Evolutionary conservation across 2,329 filamentous ascomycete genomes (phyloP).

Genomic region (Paecilomyces sp.): DNA sequence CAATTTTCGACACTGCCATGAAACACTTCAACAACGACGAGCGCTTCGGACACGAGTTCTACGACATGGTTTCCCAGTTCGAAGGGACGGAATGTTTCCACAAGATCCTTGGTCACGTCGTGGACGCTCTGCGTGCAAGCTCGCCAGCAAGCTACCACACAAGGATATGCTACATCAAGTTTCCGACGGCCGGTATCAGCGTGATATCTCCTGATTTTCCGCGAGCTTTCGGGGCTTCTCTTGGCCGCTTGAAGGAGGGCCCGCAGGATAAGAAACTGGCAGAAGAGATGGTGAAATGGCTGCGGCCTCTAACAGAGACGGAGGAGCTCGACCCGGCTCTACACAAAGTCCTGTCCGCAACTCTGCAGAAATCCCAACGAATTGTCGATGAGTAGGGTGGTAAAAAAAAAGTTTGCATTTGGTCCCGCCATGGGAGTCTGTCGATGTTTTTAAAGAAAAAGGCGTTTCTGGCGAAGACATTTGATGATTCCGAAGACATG

Average conservation of each 20-base stretch:
- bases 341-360: slow-evolving; percentile 43
- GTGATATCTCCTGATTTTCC: slow-evolving; percentile 64
- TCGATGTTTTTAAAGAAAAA: neutral
- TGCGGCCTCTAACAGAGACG: slow-evolving; percentile 39
- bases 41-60: slow-evolving; percentile 66
- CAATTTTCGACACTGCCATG: slow-evolving; percentile 81
- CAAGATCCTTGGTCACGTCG: slow-evolving; percentile 66
- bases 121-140: slow-evolving; percentile 52
- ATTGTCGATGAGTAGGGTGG: slow-evolving; percentile 12
- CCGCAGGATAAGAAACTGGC: slow-evolving; percentile 36
- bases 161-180: slow-evolving; percentile 63
- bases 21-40: slow-evolving; percentile 66
- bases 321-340: slow-evolving; percentile 48
- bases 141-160: slow-evolving; percentile 57
- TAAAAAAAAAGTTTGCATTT: neutral
- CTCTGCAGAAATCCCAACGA: slow-evolving; percentile 27
- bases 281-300: slow-evolving; percentile 41
- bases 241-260: slow-evolving; percentile 55
- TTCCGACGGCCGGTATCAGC: slow-evolving; percentile 61
- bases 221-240: slow-evolving; percentile 56
- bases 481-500: neutral
- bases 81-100: slow-evolving; percentile 55
- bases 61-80: slow-evolving; percentile 69
- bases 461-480: slow-evolving; percentile 4
- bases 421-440: neutral